Base-by-base conservation (phyloP, 495 filamentous ascomycete genomes). In the Xylaria flabelliformis region DNA sequence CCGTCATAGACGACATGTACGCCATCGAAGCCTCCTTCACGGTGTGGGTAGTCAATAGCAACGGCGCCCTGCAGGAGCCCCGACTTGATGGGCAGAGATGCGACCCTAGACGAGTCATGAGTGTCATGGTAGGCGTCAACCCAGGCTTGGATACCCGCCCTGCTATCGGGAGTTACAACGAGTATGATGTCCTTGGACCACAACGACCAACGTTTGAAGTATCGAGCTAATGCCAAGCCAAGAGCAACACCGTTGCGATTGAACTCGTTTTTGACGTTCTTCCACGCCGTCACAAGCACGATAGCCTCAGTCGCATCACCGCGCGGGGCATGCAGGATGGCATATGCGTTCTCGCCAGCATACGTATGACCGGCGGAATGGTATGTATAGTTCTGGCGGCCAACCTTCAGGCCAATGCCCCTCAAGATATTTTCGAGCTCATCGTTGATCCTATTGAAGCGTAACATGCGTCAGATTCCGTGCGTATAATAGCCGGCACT, bases 101-200 rank as follows among this genome's bases (percentile, higher is more conserved):
- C 88, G 34, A 97, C 91, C 19, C 84, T 85, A 0, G 80, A 71
- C 0, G 91, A 86, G 46, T 87, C 81, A 74, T 98, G 93, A 51
- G 93, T 90, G 74, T 97, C 91, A 80, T 99, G 96, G 81, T 99
- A 99, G 3, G 97, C 97, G 75, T 97, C 94, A 32, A 97, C 92
- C 96, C 97, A 99, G 36, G 96, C 96, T 81, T 99, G 94, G 6
- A 94, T 93, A 4, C 95, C 96, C 21, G 93, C 90, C 67, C 90
- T 92, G 77, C 94, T 97, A 81, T 99, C 96, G 1, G 91, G 88
- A 1, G 96, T 90, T 64, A 98, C 88, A 9, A 99, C 80, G 81
- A 99, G 91, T 59, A 99, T 96, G 74, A 99, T 97, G 75, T 99
- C 96, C 82, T 99, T 99, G 48, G 94, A 97, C 96, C 96, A 99